phyloP scores from a whole-genome alignment of 2,329 filamentous ascomycete genomes.

The Fusarium sp. region DNA sequence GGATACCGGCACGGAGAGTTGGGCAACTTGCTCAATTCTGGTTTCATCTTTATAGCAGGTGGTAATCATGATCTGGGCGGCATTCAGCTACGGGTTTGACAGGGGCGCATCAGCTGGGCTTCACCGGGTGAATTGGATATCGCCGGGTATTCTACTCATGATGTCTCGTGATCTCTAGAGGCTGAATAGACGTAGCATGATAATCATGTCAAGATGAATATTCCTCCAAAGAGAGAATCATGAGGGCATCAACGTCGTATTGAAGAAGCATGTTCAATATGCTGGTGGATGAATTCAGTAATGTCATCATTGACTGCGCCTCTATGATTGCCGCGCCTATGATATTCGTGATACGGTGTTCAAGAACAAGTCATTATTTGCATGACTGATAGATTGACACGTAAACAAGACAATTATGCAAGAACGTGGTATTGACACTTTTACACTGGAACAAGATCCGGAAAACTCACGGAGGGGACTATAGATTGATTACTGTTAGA shows the following conservation, averaged over 20 bases:
- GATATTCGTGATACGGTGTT: neutral
- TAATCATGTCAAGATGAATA: too few species aligned
- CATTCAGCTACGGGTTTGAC: neutral
- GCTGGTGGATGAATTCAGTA: neutral
- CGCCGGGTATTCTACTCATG: neutral
- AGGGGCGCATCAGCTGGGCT: neutral
- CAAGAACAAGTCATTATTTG: neutral
- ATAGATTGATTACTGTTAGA: accelerated
- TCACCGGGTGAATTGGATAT: neutral
- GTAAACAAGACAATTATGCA: neutral
- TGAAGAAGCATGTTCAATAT: neutral
- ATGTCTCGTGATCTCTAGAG: neutral
- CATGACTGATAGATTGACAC: too few species aligned
- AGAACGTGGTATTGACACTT: accelerated
- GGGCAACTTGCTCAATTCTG: neutral
- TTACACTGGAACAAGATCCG: accelerated
- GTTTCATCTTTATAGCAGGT: neutral
- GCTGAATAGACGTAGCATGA: neutral
- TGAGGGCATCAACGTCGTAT: neutral
- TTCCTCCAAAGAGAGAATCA: neutral
- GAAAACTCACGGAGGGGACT: neutral
- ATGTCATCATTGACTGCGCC: neutral
- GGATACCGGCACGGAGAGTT: neutral
- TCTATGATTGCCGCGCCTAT: neutral
- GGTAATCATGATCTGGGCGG: neutral